Evolutionary conservation across 2,329 filamentous ascomycete genomes (phyloP), one percentile per base, ranked within the genome.

Genomic region (Emergomyces orientalis): DNA sequence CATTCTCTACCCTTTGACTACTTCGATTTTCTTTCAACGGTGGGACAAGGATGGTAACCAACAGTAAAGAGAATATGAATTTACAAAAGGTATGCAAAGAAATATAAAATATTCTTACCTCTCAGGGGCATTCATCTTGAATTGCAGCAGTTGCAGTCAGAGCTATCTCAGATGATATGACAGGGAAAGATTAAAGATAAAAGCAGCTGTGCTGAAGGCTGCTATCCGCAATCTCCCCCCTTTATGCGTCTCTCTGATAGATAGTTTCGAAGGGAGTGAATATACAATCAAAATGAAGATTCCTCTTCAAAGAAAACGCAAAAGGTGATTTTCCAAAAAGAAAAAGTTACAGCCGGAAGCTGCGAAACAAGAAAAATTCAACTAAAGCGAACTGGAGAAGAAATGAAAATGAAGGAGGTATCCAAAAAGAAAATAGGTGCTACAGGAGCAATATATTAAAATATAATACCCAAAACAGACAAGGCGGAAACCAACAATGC

Each of bases 41-140:
- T n/a, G n/a, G n/a, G n/a, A n/a, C n/a, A n/a, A n/a, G n/a, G n/a
- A n/a, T n/a, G n/a, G n/a, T n/a, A n/a, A n/a, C n/a, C n/a, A n/a
- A 63, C n/a, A 30, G 57, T 9, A 56, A 19, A 32, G 52, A 52
- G n/a, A 30, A 17, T 14, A 63, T 25, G 59, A 30, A 59, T 19
- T 30, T 7, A 52, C 8, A 30, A 52, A 59, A 22, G 25, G 27
- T n/a, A 22, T 22, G 19, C 0, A n/a, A 5, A n/a, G 19, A 57
- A 62, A 62, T 57, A 61, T 52, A 52, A 55, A 63, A 60, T 41
- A 11, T 73, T 73, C 77, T 74, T 75, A 84, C 81, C 79, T 77
- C 66, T 81, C 79, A 68, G 79, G 79, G 22, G 79, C 79, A 73
- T 84, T 84, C 82, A 84, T 84, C 25, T 68, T 74, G 69, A 62